These are phyloP conservation scores for Boehmeria nivea DNA, from an alignment of 306 rosid genomes.

Conservation along the genomic window DNA sequence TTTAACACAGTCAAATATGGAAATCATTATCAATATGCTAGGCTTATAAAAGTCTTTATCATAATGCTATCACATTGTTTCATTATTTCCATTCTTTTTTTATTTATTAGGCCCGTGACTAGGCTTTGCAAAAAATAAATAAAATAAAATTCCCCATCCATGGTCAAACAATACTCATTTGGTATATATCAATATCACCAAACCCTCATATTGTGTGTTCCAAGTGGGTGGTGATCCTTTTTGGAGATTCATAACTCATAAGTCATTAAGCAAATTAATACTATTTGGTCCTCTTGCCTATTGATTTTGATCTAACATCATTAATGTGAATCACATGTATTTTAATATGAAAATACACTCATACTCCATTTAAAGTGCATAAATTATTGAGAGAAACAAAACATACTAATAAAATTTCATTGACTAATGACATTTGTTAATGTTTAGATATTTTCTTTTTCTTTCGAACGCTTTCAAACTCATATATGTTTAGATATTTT, in stretches of 20 bases:
- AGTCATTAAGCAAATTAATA: not conserved
- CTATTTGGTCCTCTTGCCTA: not conserved
- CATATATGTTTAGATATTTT: too few relatives aligned
- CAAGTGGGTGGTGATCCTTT: slow-evolving; percentile 1
- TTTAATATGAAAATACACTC: not conserved
- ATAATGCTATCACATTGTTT: not conserved
- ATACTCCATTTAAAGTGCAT: not conserved
- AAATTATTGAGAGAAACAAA: too few relatives aligned
- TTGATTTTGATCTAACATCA: not conserved
- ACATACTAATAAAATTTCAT: too few relatives aligned
- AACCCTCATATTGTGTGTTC: not conserved
- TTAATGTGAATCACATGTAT: not conserved
- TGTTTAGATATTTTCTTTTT: too few relatives aligned
- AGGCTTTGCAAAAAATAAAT: not conserved
- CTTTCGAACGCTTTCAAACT: too few relatives aligned
- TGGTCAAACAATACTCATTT: not conserved
- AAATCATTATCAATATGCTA: slow-evolving; percentile 5
- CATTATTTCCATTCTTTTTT: not conserved
- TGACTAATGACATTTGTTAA: too few relatives aligned
- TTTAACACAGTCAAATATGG: slow-evolving; percentile 3
- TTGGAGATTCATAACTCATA: not conserved
- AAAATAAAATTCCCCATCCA: not conserved
- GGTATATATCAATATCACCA: slow-evolving; percentile 1
- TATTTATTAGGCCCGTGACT: slow-evolving; percentile 4
- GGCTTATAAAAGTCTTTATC: slow-evolving; percentile 5